Evolutionary conservation across 2,329 filamentous ascomycete species (phyloP), one percentile per base, ranked within the genome.

Genomic region (Ophiostoma fasciatum): DNA sequence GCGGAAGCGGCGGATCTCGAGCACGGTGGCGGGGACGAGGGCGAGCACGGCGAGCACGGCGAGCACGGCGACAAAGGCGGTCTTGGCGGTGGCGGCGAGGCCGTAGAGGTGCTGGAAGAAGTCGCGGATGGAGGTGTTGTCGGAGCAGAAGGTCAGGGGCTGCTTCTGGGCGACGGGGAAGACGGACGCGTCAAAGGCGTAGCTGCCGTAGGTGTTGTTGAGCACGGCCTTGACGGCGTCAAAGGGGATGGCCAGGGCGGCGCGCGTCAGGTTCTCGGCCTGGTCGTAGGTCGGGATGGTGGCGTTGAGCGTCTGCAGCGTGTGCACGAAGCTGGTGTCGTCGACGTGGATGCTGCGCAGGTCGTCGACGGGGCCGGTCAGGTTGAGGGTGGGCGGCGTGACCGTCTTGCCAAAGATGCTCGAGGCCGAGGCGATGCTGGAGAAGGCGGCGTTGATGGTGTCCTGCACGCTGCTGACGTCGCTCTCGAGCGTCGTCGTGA

Each of bases 131-230:
- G 71, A 74, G 45, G 82, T 70, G 58, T 90, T 84, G 51, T 84
- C 74, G 28, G 83, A 83, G 62, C 90, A 98, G 61, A 98, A 96
- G 1, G 70, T 78, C 36, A 98, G 64, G 26, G 74, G 62, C 55
- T 92, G 70, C 61, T 93, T 94, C 47, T 78, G 62, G 2, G 90
- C 85, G 3, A 94, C 68, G 0, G 87, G 84, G 48, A 98, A 88
- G 9, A 79, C 58, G 11, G 72, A 71, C 13, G 75, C 68, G 52
- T 94, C 74, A 52, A 96, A 93, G 22, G 64, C 68, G 63, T 85
- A 96, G 42, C 63, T 68, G 33, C 74, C 70, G 49, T 90, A 70
- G 23, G 68, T 75, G 12, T 75, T 60, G 45, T 84, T 79, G 49
- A 98, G 69, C 31, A 80, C 62, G 42, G 65, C 60, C 48, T 81